Conservation (phyloP, 23 red algal genomes). For the Gracilariopsis chorda region DNA sequence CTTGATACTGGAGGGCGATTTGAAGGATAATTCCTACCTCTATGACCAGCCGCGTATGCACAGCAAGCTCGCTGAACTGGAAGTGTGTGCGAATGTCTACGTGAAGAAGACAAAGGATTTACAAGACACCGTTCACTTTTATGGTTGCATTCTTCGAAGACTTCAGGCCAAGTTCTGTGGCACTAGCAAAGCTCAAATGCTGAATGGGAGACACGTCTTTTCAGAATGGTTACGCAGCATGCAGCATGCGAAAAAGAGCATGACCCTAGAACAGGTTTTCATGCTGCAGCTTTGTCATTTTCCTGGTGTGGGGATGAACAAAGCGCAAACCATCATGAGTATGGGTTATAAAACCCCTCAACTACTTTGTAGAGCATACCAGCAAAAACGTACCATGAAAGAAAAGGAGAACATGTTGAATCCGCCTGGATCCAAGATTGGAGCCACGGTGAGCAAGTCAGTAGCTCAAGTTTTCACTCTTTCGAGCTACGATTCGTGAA, state of each 20-base stretch:
- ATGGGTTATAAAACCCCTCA: conserved; percentile 50
- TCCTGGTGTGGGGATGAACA: neutral
- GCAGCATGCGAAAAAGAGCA: neutral
- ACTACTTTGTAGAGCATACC: conserved; percentile 18
- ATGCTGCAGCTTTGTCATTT: conserved; percentile 47
- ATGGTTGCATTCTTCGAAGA: conserved; percentile 27
- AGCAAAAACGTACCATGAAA: neutral
- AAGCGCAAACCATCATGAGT: conserved; percentile 13
- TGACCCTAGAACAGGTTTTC: conserved; percentile 58
- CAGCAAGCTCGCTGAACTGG: conserved; percentile 34
- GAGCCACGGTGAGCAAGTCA: neutral
- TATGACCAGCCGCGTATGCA: neutral
- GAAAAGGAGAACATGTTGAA: conserved; percentile 5
- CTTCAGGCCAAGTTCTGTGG: neutral
- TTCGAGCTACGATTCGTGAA: too few species aligned
- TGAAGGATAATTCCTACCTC: neutral
- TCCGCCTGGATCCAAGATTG: neutral
- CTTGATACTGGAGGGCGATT: conserved; percentile 50
- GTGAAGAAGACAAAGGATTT: conserved; percentile 64
- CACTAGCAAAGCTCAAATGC: neutral
- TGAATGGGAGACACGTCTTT: conserved; percentile 28
- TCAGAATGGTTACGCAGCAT: conserved; percentile 19
- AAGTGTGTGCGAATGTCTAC: conserved; percentile 58
- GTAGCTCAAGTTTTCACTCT: conserved; percentile 5
- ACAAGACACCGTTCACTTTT: conserved; percentile 37